Conservation (phyloP, 2,329 filamentous ascomycete species). For the Botrytis tulipae region DNA sequence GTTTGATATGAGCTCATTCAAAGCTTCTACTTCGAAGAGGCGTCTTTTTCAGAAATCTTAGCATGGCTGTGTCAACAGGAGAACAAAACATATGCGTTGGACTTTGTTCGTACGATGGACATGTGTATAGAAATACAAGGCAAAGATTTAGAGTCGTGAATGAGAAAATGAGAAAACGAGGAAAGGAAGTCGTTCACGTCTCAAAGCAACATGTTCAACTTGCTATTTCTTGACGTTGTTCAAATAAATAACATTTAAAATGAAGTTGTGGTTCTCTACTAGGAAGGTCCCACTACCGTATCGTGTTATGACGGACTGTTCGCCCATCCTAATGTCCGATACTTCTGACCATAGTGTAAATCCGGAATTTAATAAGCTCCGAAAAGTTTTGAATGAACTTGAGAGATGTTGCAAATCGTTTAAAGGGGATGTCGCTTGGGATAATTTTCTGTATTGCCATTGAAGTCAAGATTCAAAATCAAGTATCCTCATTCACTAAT, state of each 20-base stretch:
- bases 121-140: too few species aligned
- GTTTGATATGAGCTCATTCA: background rate
- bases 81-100: background rate
- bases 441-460: background rate
- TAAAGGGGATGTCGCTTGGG: background rate
- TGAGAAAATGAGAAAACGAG: background rate
- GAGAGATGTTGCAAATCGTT: rapidly evolving
- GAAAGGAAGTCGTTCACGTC: background rate
- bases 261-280: background rate
- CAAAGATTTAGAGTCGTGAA: background rate
- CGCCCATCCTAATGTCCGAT: background rate
- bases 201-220: background rate
- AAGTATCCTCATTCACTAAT: background rate
- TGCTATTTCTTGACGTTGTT: rapidly evolving
- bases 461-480: background rate
- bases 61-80: background rate
- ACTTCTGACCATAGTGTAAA: background rate
- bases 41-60: background rate
- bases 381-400: background rate
- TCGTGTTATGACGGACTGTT: background rate
- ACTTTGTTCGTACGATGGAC: background rate
- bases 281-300: background rate
- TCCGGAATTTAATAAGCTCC: background rate
- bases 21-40: background rate
- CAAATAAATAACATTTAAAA: background rate